Percentiles rank a stretch among this genome's conserved stretches.
These are phyloP conservation scores for Phytophthora podocarpi DNA, from an alignment of 352 stramenopile species.

Conservation along the genomic window DNA sequence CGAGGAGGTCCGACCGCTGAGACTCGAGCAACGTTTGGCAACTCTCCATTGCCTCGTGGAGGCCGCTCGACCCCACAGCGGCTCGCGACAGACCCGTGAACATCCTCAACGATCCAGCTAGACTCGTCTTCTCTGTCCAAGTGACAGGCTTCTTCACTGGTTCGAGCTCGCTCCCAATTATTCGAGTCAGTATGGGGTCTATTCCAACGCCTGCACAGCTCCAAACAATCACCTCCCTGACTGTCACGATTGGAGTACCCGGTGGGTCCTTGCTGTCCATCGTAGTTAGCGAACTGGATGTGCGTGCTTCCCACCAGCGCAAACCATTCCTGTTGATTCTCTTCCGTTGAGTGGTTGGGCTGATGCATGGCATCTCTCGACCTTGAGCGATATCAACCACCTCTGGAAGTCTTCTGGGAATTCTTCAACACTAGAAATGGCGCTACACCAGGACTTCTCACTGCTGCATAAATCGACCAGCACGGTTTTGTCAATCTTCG, in stretches of 20 bases:
- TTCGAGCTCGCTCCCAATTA: slow-evolving; percentile 33
- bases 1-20: no score
- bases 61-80: no score
- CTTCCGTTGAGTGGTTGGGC: slow-evolving; percentile 56
- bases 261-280: slow-evolving; percentile 34
- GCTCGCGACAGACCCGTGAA: no score
- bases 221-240: slow-evolving; percentile 4
- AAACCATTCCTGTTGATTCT: slow-evolving; percentile 22
- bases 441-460: slow-evolving; percentile 33
- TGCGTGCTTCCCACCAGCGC: slow-evolving; percentile 37
- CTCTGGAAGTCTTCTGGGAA: slow-evolving; percentile 31
- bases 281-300: slow-evolving; percentile 28
- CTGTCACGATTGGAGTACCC: slow-evolving; percentile 33
- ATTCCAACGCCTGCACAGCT: slow-evolving; percentile 22
- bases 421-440: slow-evolving; percentile 22
- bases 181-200: slow-evolving; percentile 26
- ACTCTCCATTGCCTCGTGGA: no score
- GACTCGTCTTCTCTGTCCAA: slow-evolving; percentile 27
- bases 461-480: slow-evolving; percentile 45
- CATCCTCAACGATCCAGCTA: slow-evolving; percentile 27
- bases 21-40: no score
- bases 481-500: slow-evolving; percentile 37
- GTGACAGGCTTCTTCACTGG: slow-evolving; percentile 31
- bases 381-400: slow-evolving; percentile 29
- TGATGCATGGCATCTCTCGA: slow-evolving; percentile 48